phyloP scores from a whole-genome alignment of 78 protist species.

The Chrysochromulina tobinii region DNA sequence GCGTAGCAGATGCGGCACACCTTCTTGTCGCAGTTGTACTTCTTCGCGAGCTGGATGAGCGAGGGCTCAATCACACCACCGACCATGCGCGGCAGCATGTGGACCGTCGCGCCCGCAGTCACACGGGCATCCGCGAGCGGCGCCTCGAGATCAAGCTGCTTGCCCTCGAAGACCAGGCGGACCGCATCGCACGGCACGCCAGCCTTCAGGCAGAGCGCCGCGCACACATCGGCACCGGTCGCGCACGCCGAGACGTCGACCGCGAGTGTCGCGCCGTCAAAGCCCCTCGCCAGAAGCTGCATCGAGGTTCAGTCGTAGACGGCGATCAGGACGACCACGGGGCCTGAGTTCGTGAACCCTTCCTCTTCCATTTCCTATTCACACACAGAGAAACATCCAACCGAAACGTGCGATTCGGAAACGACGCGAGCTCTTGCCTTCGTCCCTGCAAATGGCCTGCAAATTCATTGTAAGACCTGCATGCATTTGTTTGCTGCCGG shows the following conservation, averaged over 20 bases:
- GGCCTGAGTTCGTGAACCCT: no score
- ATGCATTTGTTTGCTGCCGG: no score
- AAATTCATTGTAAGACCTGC: no score
- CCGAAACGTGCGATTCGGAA: no score
- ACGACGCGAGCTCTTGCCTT: no score
- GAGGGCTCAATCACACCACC: slow-evolving; percentile 99
- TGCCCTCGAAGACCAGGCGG: neutral
- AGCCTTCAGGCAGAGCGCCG: neutral
- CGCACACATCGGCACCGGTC: neutral
- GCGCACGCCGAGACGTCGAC: neutral
- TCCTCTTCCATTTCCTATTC: no score
- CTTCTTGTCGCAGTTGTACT: slow-evolving; percentile 95
- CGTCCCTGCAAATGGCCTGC: no score
- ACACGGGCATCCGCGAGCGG: neutral
- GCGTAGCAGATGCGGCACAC: slow-evolving; percentile 99
- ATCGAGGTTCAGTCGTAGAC: no score
- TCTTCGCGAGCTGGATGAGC: slow-evolving; percentile 92
- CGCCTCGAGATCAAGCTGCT: neutral
- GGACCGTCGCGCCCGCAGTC: slow-evolving; percentile 49
- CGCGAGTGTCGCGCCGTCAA: neutral
- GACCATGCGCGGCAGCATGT: slow-evolving; percentile 91
- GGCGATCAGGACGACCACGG: no score
- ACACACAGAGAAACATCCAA: no score
- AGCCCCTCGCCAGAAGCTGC: no score
- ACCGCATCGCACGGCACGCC: neutral